A percentile compares a stretch with the other conserved stretches of the same genome.
Conservation (phyloP, 208 protist species). For the Zelonia costaricensis region DNA sequence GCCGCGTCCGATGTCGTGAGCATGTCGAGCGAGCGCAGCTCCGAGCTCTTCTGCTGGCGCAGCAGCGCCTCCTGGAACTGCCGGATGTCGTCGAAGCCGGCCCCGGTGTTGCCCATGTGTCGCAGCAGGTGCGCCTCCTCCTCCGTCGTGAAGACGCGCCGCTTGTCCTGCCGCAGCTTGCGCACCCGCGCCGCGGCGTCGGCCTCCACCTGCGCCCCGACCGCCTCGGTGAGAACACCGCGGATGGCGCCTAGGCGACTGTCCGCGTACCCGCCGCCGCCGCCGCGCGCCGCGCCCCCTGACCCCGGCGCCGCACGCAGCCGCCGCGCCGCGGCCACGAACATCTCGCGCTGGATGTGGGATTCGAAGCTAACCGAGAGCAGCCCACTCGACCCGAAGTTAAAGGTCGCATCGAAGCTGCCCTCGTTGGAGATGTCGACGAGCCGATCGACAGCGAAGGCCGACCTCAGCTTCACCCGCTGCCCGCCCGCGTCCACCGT, state of each 20-base stretch:
- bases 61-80: constrained; percentile 70
- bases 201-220: constrained; percentile 59
- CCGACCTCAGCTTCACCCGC: constrained; percentile 66
- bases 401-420: constrained; percentile 83
- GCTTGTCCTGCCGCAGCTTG: constrained; percentile 67
- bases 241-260: constrained; percentile 32
- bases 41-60: constrained; percentile 65
- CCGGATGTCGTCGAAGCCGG: constrained; percentile 77
- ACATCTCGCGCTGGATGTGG: constrained; percentile 91
- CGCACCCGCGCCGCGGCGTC: constrained; percentile 76
- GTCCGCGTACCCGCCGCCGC: constrained; percentile 9
- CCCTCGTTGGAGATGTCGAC: constrained; percentile 69
- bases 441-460: constrained; percentile 74
- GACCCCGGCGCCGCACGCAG: constrained; percentile 36
- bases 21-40: constrained; percentile 70
- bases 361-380: constrained; percentile 85
- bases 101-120: constrained; percentile 39
- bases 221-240: constrained; percentile 64
- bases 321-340: constrained; percentile 63
- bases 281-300: not conserved
- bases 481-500: constrained; percentile 26
- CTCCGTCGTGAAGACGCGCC: constrained; percentile 59
- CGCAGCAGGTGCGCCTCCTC: constrained; percentile 78
- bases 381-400: constrained; percentile 83
- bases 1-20: constrained; percentile 48